Conservation (phyloP, 306 rosid genomes). For the Glycine soja region DNA sequence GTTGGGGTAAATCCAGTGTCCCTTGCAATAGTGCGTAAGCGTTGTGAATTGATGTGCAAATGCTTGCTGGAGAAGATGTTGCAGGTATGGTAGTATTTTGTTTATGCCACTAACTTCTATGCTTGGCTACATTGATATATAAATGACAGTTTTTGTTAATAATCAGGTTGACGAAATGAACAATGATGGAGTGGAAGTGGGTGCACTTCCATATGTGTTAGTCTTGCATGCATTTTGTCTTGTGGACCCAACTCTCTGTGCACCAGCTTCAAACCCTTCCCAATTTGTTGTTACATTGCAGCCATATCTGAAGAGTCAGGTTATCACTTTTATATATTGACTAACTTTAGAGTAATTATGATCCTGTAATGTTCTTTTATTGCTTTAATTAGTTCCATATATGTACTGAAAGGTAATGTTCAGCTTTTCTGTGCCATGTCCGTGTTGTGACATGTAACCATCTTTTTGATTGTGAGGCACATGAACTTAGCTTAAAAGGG, state of each 20-base stretch:
- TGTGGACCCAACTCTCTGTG: conserved; percentile 93
- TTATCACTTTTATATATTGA: conserved; percentile 48
- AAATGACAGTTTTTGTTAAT: conserved; percentile 38
- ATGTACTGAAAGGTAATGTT: conserved; percentile 12
- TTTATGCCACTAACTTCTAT: background rate
- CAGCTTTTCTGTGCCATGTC: conserved; percentile 34
- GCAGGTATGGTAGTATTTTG: conserved; percentile 64
- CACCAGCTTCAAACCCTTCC: conserved; percentile 91
- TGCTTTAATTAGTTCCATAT: background rate
- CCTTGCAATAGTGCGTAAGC: conserved; percentile 85
- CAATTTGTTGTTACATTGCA: conserved; percentile 97
- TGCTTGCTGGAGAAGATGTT: conserved; percentile 92
- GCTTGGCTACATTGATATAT: conserved; percentile 30
- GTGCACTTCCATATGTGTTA: conserved; percentile 85
- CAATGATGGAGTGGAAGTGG: conserved; percentile 71
- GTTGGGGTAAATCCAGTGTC: conserved; percentile 80
- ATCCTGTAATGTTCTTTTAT: background rate
- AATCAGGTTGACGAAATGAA: conserved; percentile 88
- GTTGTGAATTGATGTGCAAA: conserved; percentile 98
- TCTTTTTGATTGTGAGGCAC: no score
- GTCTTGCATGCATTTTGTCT: conserved; percentile 93
- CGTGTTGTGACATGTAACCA: background rate
- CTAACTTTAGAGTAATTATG: conserved; percentile 30
- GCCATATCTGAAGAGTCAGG: conserved; percentile 97
- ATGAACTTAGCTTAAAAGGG: no score